Base-by-base conservation (phyloP, 2,329 filamentous ascomycete genomes). In the Trichophyton mentagrophytes region DNA sequence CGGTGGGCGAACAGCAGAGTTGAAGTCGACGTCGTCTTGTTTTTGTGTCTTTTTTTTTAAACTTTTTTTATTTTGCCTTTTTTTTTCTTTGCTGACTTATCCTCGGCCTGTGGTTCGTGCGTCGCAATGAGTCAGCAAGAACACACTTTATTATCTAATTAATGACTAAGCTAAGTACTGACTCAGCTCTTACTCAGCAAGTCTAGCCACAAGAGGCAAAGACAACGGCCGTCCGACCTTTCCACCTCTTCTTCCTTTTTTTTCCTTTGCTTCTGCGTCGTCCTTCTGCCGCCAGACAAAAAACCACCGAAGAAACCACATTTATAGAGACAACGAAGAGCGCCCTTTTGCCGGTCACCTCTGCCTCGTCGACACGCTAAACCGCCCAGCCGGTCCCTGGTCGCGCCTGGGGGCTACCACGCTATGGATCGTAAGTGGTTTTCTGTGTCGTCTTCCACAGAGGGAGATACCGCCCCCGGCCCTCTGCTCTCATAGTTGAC, bases 341-440 rank as follows among this genome's bases (percentile, higher is more conserved):
- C 57, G n/a, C n/a, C 46, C 56, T 61, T 68, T 38, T 13, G 33
- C 33, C 33, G 33, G 67, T 67, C 69, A 67, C 67, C 65, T 63
- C 70, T 69, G 33, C 13, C 27, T 27, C 51, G 30, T 30, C 40
- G 64, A 53, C 66, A 67, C 66, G 71, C 71, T 55, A 27, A 27
- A 20, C 51, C 33, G 51, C 51, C 17, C 27, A 55, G 51, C 51
- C n/a, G 51, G 51, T 36, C 27, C 51, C 51, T 36, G 27, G 51
- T 55, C 51, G 51, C 51, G 51, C 13, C 25, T 27, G 46, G 76
- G 78, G 77, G 76, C 76, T 74, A 76, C 74, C 76, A 73, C 74
- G 76, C 71, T 75, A 83, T 84, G 81, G 80, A 82, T 76, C 79
- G 82, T 83, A 74, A 81, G 80, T 82, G 68, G 67, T 65, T 67